Base-by-base conservation (phyloP, 2,329 filamentous ascomycete genomes). In the Colletotrichum caudatum region DNA sequence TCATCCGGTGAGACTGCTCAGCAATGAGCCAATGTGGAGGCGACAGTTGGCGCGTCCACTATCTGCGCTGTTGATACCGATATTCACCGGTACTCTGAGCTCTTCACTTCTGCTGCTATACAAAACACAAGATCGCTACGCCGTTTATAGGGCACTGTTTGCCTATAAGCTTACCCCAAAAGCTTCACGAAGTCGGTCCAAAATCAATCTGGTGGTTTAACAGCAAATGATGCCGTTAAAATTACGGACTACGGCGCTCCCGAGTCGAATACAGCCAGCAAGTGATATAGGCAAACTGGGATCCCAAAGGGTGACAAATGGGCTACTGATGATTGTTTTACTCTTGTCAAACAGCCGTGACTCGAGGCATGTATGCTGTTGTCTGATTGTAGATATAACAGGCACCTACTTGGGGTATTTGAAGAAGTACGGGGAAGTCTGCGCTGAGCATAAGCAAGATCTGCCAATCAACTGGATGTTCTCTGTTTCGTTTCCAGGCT, bases 41-140 rank as follows among this genome's bases (percentile, higher is more conserved):
- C 18, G 72, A 60, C 2, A 64, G 71, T 61, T 79, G 61, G 58
- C 75, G 69, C 29, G 78, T 61, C 75, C 29, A 78, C 76, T 6
- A 65, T 67, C 26, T 79, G 78, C 50, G 75, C 59, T 29, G 50
- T 74, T 23, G 78, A 77, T 73, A 64, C 58, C 1, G 58, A 73
- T 33, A 75, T 73, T 39, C 51, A 66, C 41, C 74, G 86, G 78
- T 91, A 91, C 76, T 90, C 84, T 85, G 88, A 90, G 73, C 90
- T 73, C 87, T 86, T 35, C 81, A 78, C 1, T 84, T 77, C 20
- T 76, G 78, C 48, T 20, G 44, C 46, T 11, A 62, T 50, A 51
- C 64, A 50, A 14, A 61, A 50, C 18, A 35, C n/a, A 11, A 56
- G n/a, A 33, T 35, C 41, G 0, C 64, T 62, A 4, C 68, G 57